Evolutionary conservation across 225 moss, liverwort and hornwort species (phyloP), one percentile per base, ranked within the genome.

Genomic region (Pseudisothecium myosuroides): DNA sequence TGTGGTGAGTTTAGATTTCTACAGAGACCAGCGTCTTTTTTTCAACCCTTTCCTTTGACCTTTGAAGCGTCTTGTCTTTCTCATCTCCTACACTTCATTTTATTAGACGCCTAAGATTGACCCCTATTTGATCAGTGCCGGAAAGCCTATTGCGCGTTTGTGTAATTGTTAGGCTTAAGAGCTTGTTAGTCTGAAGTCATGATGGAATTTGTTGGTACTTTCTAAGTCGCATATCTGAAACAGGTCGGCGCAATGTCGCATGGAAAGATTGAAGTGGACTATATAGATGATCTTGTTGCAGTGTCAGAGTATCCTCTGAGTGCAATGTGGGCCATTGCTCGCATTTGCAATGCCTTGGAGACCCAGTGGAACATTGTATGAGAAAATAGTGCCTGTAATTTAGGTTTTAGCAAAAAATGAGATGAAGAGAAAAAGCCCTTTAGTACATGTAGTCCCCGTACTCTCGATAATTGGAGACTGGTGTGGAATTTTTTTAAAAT

Each of bases 171-270:
- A 10, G 37, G 4, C 17, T 80, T 20, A 18, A 52, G 67, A 78
- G 43, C n/a, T n/a, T n/a, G n/a, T n/a, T n/a, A n/a, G n/a, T n/a
- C n/a, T n/a, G n/a, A n/a, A n/a, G n/a, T n/a, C 10, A 27, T 62
- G 74, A 45, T 61, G 32, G 27, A 59, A 43, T 66, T 62, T 76
- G 58, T 80, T 49, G 62, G 49, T 41, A 26, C 60, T 76, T 82
- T 63, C 80, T 79, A 76, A 85, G 63, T 27, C 27, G 9, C 37
- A 10, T 59, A 49, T 85, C 24, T 75, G 76, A 87, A 88, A 71
- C 95, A 97, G 97, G 95, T 98, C 63, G 99, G 99, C 28, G 99
- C 99, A 37, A 97, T 99, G 99, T 95, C 97, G 61, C 99, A 99
- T 89, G 99, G 97, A 77, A 99, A 97, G 90, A 97, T 99, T 63